Evolutionary conservation across 768 basidiomycete genomes (phyloP), one percentile per base, ranked within the genome.

Genomic region (Coprinopsis marcescibilis): DNA sequence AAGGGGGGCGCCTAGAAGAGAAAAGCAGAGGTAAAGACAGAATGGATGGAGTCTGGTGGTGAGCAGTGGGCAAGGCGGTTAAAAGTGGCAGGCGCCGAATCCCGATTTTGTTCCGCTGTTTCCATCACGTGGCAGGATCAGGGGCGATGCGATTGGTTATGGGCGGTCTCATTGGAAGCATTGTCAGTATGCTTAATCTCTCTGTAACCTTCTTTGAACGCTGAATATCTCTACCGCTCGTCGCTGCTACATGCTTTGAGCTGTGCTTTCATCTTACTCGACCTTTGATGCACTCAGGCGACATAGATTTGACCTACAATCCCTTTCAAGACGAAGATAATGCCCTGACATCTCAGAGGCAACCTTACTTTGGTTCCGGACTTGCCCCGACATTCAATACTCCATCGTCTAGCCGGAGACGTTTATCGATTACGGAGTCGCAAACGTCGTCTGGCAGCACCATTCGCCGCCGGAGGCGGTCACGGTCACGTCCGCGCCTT

Each of bases 361-460:
- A 49, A 43, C 51, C 45, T 40, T 58, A 58, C 37, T 63, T 59
- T 51, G 61, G 57, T 36, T 64, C 65, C n/a, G 62, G 64, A 29
- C 59, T 64, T 51, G 51, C 52, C 57, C 59, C 46, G 56, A 63
- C 40, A 52, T 5, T 17, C 30, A 30, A n/a, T 29, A 55, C 59
- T 15, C 54, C 52, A 4, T 33, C 57, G 11, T 15, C 30, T 11
- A 43, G n/a, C 11, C 55, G 62, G 34, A 51, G 55, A 13, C 52
- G 60, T 30, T 56, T 55, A n/a, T 50, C 53, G 6, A 40, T 24
- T 57, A 58, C 17, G 50, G 58, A 53, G 21, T 51, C 46, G 24
- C 54, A 49, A 12, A 43, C 45, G 21, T 24, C 35, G 12, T 17
- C 43, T 27, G 36, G 24, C 21, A 46, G 37, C 11, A 25, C 36